Evolutionary conservation across 2,329 filamentous ascomycete genomes (phyloP).

Genomic region (Epichloe gansuensis): DNA sequence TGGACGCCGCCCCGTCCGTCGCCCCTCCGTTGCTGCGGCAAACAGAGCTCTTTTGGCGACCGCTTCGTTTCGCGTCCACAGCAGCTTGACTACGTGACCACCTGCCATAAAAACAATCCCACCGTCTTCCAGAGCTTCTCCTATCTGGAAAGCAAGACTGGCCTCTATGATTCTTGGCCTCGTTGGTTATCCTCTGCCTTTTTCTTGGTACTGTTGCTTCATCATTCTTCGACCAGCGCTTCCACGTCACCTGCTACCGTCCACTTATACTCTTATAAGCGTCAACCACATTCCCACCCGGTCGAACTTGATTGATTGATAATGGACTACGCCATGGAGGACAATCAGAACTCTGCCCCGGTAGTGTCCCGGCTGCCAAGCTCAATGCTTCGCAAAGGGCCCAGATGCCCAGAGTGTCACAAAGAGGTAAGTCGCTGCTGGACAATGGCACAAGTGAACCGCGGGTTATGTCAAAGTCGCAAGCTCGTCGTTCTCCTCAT

Average conservation of each 20-base stretch:
- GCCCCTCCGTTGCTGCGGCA: slow-evolving; percentile 14
- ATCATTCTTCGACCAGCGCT: background rate
- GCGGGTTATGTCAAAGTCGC: background rate
- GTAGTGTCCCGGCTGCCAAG: slow-evolving; percentile 50
- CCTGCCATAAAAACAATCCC: slow-evolving; percentile 3
- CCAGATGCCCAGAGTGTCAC: slow-evolving; percentile 63
- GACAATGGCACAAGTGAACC: background rate
- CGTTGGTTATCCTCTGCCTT: background rate
- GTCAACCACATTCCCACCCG: background rate
- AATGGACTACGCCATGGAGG: slow-evolving; percentile 35
- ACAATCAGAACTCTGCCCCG: slow-evolving; percentile 57
- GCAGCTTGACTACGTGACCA: background rate
- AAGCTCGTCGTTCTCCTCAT: background rate
- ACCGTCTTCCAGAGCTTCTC: background rate
- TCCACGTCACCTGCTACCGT: background rate
- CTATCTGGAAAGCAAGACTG: background rate
- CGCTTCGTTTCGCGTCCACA: background rate
- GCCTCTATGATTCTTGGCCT: background rate
- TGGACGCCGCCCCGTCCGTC: background rate
- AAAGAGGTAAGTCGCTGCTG: slow-evolving; percentile 47
- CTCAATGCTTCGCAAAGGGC: slow-evolving; percentile 41
- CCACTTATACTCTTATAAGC: background rate
- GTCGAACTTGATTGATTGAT: background rate
- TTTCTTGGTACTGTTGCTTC: background rate
- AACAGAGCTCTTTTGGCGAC: slow-evolving; percentile 5